A percentile compares a stretch with the other conserved stretches of the same genome.
These are phyloP conservation scores for Fusarium cicatricum DNA, from an alignment of 2,329 filamentous ascomycete species.

Conservation along the genomic window DNA sequence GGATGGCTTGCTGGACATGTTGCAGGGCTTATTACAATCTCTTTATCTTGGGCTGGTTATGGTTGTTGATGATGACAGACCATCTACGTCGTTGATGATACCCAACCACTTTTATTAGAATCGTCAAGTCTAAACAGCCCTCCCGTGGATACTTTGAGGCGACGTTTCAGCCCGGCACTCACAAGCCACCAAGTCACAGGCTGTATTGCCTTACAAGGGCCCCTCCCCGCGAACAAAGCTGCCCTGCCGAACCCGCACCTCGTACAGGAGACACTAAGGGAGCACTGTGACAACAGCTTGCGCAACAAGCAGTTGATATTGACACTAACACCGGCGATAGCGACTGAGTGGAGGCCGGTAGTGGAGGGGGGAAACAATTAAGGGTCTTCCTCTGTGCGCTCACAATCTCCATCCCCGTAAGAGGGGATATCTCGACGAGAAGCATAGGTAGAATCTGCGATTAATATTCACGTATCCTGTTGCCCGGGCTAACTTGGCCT, in stretches of 20 bases:
- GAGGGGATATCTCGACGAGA: too few species aligned
- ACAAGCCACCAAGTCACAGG: constrained; percentile 21
- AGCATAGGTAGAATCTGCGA: constrained; percentile 6
- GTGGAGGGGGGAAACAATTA: constrained; percentile 35
- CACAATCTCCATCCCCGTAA: constrained; percentile 27
- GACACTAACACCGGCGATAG: constrained; percentile 23
- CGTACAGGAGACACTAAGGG: constrained; percentile 26
- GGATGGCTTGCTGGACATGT: neutral
- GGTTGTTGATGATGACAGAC: neutral
- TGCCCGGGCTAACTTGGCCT: too few species aligned
- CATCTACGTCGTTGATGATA: too few species aligned
- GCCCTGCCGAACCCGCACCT: neutral
- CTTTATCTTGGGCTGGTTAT: neutral
- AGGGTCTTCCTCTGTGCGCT: constrained; percentile 32
- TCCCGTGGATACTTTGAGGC: constrained; percentile 9
- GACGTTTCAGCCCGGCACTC: constrained; percentile 35
- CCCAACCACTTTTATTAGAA: too few species aligned
- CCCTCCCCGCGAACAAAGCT: constrained; percentile 19
- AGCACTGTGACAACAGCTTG: constrained; percentile 20
- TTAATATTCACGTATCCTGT: neutral
- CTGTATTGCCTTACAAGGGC: constrained; percentile 4
- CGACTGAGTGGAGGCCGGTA: constrained; percentile 31
- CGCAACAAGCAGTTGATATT: constrained; percentile 30
- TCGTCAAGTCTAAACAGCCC: constrained; percentile 1
- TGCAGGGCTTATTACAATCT: neutral